phyloP scores from a whole-genome alignment of 495 filamentous ascomycete genomes.

The Annulohypoxylon maeteangense region DNA sequence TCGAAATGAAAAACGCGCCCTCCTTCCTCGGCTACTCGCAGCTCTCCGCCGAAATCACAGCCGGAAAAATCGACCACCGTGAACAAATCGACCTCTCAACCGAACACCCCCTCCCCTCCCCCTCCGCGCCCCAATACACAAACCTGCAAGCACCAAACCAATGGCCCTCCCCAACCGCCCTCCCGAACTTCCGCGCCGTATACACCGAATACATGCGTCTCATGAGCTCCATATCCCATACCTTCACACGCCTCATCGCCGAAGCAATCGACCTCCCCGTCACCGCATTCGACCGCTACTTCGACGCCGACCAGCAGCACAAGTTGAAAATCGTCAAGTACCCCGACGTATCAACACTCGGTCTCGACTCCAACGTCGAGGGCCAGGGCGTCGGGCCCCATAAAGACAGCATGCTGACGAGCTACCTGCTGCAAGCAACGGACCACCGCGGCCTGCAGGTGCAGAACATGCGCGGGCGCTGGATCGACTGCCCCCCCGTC shows the following conservation, averaged over 20 bases:
- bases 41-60: slow-evolving; percentile 70
- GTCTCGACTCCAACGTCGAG: no score
- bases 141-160: slow-evolving; percentile 88
- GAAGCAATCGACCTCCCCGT: slow-evolving; percentile 82
- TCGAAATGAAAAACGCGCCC: slow-evolving; percentile 89
- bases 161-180: slow-evolving; percentile 77
- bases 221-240: slow-evolving; percentile 75
- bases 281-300: slow-evolving; percentile 83
- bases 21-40: slow-evolving; percentile 71
- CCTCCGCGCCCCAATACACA: slow-evolving; percentile 74
- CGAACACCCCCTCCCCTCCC: slow-evolving; percentile 72
- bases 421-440: slow-evolving; percentile 88
- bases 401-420: slow-evolving; percentile 91
- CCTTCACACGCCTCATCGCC: slow-evolving; percentile 85
- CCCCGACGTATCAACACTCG: slow-evolving; percentile 66
- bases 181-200: slow-evolving; percentile 77
- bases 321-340: slow-evolving; percentile 96
- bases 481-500: slow-evolving; percentile 80
- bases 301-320: slow-evolving; percentile 81
- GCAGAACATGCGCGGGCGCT: slow-evolving; percentile 82
- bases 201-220: slow-evolving; percentile 78
- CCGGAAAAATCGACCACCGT: slow-evolving; percentile 70
- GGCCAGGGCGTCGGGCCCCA: slow-evolving; percentile 88
- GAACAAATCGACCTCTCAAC: slow-evolving; percentile 94
- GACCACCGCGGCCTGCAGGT: slow-evolving; percentile 85